Conservation (phyloP, 2,329 filamentous ascomycete species). For the Calonectria pauciramosa region DNA sequence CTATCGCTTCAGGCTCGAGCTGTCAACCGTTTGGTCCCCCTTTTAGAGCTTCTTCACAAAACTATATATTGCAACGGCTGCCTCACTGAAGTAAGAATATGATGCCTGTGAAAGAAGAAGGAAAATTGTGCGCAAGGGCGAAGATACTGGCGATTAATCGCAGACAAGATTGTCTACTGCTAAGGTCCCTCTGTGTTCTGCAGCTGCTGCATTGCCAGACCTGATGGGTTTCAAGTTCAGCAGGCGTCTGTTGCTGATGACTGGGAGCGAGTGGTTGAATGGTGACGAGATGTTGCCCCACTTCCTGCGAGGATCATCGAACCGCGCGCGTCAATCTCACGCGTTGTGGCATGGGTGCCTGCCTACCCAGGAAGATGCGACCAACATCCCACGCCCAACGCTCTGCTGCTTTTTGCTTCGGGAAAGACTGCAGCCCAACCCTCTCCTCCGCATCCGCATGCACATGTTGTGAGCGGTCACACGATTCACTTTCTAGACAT, state of each 20-base stretch:
- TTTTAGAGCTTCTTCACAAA: neutral
- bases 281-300: neutral
- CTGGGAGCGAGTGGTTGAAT: neutral
- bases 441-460: conserved; percentile 9
- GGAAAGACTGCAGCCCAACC: conserved; percentile 28
- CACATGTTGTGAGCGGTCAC: conserved; percentile 27
- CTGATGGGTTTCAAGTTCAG: neutral
- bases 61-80: neutral
- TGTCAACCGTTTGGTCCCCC: neutral
- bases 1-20: neutral
- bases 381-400: conserved; percentile 12
- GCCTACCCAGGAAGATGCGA: neutral
- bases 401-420: conserved; percentile 33
- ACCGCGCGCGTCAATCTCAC: conserved; percentile 37
- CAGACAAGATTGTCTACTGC: neutral
- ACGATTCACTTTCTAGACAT: conserved; percentile 27
- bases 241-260: neutral
- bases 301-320: neutral
- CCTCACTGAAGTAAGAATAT: neutral
- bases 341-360: conserved; percentile 37
- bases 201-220: neutral
- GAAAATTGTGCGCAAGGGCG: neutral
- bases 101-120: neutral
- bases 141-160: neutral
- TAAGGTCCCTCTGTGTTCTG: neutral